Base-by-base conservation (phyloP, 306 rosid species). In the Rubus idaeus region DNA sequence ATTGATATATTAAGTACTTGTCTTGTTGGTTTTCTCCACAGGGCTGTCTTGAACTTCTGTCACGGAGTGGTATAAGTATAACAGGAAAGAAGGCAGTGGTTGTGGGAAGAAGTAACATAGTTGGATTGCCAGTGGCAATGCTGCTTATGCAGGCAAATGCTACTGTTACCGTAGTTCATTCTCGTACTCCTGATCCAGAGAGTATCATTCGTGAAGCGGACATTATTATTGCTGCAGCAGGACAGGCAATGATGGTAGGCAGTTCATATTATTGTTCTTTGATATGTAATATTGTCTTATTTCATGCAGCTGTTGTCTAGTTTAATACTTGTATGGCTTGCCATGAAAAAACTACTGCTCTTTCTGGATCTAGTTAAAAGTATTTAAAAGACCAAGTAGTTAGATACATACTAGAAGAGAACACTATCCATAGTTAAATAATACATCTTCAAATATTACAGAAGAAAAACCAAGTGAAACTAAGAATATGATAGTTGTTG, bases 61-160 rank as follows among this genome's bases (percentile, higher is more conserved):
- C 86, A 2, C 88, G 93, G 74, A 92, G 93, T 81, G 96, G 97
- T 53, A 80, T 95, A 37, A 84, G 78, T 62, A 80, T 90, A 50
- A 89, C 79, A 79, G 97, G 98, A 45, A 94, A 94, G 85, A 92
- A 73, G 21, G 98, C 93, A 35, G 97, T 91, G 47, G 98, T 90
- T 74, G 96, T 94, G 78, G 97, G 98, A 74, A 89, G 96, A 82
- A 94, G 98, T 75, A 94, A 94, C 90, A 94, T 94, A 68, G 97
- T 92, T 76, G 97, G 98, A 77, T 70, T 94, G 75, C 98, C 97
- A 10, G 92, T 88, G 83, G 86, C 98, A 3, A 76, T 94, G 83
- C 88, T 94, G 79, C 97, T 94, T 79, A 79, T 90, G 84, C 92
- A 92, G 86, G 97, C 83, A 50, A 93, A 92, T 88, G 97, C 97